Evolutionary conservation across 805 yeast species (phyloP).

Genomic region (Schwanniomyces polymorphus): DNA sequence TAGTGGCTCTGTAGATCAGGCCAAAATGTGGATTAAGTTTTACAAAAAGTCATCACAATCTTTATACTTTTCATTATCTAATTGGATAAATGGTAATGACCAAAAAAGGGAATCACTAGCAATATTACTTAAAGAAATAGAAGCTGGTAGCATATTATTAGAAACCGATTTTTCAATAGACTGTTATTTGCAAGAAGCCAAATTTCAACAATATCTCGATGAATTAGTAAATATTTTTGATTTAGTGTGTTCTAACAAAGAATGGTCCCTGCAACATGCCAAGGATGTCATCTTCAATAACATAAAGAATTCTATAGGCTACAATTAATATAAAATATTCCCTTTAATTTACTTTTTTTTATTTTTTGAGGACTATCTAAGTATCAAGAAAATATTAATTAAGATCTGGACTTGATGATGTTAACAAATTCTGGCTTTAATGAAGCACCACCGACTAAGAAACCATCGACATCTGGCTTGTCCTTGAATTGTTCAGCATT

Average conservation of each 20-base stretch:
- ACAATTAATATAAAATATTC: neutral
- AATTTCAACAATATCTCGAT: conserved; percentile 15
- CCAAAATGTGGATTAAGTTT: conserved; percentile 45
- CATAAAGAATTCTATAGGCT: conserved; percentile 7
- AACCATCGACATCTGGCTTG: conserved; percentile 94
- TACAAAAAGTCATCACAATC: conserved; percentile 18
- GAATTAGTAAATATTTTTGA: conserved; percentile 21
- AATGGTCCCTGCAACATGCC: conserved; percentile 10
- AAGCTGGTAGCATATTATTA: conserved; percentile 24
- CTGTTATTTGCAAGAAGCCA: conserved; percentile 9
- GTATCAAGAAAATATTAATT: conserved; percentile 16
- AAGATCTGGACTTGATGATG: conserved; percentile 89
- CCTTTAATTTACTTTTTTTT: neutral
- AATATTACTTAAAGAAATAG: conserved; percentile 15
- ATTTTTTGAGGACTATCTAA: neutral
- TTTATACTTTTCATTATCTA: conserved; percentile 55
- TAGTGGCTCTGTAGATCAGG: conserved; percentile 77
- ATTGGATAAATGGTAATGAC: conserved; percentile 44
- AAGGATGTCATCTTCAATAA: conserved; percentile 7
- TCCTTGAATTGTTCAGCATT: conserved; percentile 89
- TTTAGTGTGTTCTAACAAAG: conserved; percentile 11
- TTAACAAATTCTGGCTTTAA: conserved; percentile 97
- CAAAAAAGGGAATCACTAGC: conserved; percentile 22
- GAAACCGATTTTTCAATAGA: conserved; percentile 41
- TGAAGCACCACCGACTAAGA: conserved; percentile 99